phyloP scores from a whole-genome alignment of 345 rosid genomes.

The Eucalyptus pauciflora region DNA sequence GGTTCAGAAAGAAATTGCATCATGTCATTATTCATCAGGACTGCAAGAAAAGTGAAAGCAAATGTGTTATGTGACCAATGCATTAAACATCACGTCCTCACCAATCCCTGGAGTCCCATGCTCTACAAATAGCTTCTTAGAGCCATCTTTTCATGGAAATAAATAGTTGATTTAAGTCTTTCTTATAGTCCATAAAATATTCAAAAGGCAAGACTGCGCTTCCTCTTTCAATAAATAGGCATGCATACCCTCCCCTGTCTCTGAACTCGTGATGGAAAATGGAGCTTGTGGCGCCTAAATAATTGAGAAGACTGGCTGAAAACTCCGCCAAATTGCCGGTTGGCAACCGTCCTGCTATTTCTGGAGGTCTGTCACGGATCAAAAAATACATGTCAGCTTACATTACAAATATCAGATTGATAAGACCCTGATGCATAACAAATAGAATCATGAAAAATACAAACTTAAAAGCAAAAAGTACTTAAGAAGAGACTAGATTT shows the following conservation, averaged over 20 bases:
- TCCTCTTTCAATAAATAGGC: neutral
- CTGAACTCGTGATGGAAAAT: constrained; percentile 3
- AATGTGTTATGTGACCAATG: neutral
- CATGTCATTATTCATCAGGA: neutral
- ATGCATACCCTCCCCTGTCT: constrained; percentile 12
- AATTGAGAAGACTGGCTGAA: constrained; percentile 1
- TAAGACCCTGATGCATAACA: neutral
- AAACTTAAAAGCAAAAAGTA: neutral
- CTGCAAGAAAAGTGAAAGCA: neutral
- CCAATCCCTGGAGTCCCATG: neutral
- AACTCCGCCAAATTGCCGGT: neutral
- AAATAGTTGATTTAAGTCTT: neutral
- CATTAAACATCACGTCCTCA: neutral
- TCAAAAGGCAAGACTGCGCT: neutral
- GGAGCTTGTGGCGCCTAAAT: neutral
- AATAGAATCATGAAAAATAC: neutral
- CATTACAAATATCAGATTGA: neutral
- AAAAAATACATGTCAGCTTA: neutral
- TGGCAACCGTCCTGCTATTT: constrained; percentile 3
- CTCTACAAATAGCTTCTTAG: neutral
- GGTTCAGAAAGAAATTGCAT: neutral
- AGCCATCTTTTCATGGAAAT: neutral
- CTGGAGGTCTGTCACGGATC: constrained; percentile 15
- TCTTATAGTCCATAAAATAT: neutral
- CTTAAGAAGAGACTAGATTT: neutral